Conservation (phyloP, 2,329 filamentous ascomycete genomes). For the Paecilomyces sp. region DNA sequence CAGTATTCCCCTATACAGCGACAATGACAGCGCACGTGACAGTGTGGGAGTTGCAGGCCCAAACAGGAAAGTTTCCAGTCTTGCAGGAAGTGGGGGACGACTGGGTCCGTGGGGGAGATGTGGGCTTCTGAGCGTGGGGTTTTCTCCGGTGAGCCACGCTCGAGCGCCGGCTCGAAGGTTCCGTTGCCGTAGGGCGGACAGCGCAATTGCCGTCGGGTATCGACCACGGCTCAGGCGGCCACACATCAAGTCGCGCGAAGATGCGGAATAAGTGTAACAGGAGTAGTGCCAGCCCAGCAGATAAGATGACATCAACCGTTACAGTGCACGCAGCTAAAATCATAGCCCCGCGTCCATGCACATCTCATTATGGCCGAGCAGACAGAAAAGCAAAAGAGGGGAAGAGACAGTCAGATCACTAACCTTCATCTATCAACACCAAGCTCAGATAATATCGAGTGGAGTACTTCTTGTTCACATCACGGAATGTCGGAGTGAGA, state of each 20-base stretch:
- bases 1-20: neutral
- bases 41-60: neutral
- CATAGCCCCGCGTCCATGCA: neutral
- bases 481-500: constrained; percentile 93
- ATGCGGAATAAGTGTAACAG: neutral
- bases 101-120: neutral
- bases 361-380: neutral
- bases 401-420: constrained; percentile 16
- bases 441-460: constrained; percentile 95
- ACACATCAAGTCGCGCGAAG: neutral
- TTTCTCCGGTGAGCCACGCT: neutral
- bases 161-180: neutral
- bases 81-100: neutral
- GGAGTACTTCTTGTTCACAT: constrained; percentile 99
- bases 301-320: neutral
- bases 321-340: neutral
- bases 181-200: constrained; percentile 3
- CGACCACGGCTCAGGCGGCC: constrained; percentile 9
- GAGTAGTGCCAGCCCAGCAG: neutral
- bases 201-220: constrained; percentile 31
- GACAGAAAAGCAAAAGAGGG: neutral
- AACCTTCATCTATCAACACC: constrained; percentile 91
- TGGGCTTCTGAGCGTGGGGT: neutral
- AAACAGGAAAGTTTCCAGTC: neutral
- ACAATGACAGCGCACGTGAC: neutral